Evolutionary conservation across 2,329 filamentous ascomycete genomes (phyloP).

Genomic region (Ceratocystis alfenasii): DNA sequence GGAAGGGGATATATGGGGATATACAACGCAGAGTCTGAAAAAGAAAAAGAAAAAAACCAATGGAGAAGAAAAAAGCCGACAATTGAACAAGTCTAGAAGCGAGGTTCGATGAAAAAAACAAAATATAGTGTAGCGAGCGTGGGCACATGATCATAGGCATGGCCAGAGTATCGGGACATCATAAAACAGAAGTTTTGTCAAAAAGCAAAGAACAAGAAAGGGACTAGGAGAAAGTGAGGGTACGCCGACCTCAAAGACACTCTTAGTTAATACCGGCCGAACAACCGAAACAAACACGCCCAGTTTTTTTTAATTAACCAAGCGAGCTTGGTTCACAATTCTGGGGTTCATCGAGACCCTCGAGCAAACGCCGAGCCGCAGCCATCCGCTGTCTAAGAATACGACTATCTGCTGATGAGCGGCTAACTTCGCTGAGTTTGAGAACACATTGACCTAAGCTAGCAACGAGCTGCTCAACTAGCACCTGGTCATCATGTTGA

Average conservation of each 20-base stretch:
- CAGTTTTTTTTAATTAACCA: background rate
- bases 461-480: constrained; percentile 49
- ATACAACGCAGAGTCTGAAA: background rate
- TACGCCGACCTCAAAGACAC: background rate
- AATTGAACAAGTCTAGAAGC: constrained; percentile 14
- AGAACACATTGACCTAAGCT: constrained; percentile 50
- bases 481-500: constrained; percentile 44
- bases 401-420: constrained; percentile 45
- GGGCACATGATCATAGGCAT: constrained; percentile 16
- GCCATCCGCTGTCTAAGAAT: constrained; percentile 62
- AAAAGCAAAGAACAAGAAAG: constrained; percentile 17
- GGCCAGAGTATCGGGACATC: constrained; percentile 15
- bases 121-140: constrained; percentile 13
- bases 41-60: background rate
- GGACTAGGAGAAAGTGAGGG: constrained; percentile 2
- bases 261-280: background rate
- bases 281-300: background rate
- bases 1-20: background rate
- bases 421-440: constrained; percentile 43
- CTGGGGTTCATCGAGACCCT: constrained; percentile 47
- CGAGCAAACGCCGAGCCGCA: constrained; percentile 58
- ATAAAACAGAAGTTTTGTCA: constrained; percentile 14
- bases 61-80: background rate
- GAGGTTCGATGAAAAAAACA: background rate
- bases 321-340: background rate